phyloP scores from a whole-genome alignment of 805 yeast species.

The Wickerhamiella domercqiae region DNA sequence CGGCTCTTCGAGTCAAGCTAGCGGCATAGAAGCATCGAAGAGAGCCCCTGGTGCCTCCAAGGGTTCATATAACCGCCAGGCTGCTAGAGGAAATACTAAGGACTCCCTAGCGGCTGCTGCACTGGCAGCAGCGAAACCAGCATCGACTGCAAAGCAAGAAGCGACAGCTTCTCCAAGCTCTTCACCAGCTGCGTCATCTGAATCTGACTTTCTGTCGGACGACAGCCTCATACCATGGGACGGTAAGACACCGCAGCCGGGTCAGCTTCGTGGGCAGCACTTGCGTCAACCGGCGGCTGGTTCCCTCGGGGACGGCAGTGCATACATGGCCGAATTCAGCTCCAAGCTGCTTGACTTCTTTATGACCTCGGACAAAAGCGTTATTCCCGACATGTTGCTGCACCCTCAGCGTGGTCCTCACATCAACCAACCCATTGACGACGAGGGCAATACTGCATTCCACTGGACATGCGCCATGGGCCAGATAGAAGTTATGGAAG shows the following conservation, averaged over 20 bases:
- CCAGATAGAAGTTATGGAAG: slow-evolving; percentile 56
- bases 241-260: not conserved
- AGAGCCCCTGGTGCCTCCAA: not conserved
- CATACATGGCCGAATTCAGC: slow-evolving; percentile 27
- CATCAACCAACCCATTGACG: slow-evolving; percentile 70
- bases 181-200: slow-evolving; percentile 10
- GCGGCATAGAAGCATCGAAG: too few species aligned
- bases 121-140: slow-evolving; percentile 1
- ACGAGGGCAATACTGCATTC: slow-evolving; percentile 85
- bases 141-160: slow-evolving; percentile 3
- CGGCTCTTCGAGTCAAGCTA: too few species aligned
- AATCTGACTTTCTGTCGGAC: slow-evolving; percentile 12
- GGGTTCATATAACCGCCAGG: not conserved
- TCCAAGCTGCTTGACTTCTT: slow-evolving; percentile 37
- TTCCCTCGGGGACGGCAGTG: not conserved
- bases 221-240: too few species aligned
- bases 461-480: slow-evolving; percentile 99
- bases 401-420: slow-evolving; percentile 53
- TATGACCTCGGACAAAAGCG: slow-evolving; percentile 40
- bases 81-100: not conserved
- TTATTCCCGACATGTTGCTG: slow-evolving; percentile 48
- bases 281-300: not conserved
- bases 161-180: slow-evolving; percentile 6
- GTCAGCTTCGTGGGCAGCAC: not conserved
- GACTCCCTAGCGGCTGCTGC: not conserved